A percentile compares a stretch with the other conserved stretches of the same genome.
These are phyloP conservation scores for Candolleomyces eurysporus DNA, from an alignment of 768 basidiomycete species.

Conservation along the genomic window DNA sequence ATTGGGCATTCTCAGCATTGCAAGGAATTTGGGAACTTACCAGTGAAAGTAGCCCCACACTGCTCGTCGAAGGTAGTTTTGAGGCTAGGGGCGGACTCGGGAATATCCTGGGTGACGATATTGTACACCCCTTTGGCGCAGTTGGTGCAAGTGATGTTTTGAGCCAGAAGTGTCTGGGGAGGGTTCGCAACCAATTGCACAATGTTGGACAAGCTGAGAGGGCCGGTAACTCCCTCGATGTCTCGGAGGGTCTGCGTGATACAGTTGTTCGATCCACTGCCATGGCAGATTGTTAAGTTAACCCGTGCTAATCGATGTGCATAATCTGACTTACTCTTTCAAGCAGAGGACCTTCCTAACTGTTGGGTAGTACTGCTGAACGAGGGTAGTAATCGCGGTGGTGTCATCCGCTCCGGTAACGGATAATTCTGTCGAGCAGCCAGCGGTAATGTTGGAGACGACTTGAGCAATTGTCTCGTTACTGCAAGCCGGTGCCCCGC, in stretches of 20 bases:
- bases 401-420: slow-evolving; percentile 24
- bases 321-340: slow-evolving; percentile 51
- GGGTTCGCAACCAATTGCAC: slow-evolving; percentile 14
- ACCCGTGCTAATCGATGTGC: not conserved
- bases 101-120: slow-evolving; percentile 32
- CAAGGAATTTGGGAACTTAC: slow-evolving; percentile 31
- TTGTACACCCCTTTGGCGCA: slow-evolving; percentile 55
- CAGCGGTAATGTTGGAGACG: slow-evolving; percentile 49
- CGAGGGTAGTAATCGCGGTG: slow-evolving; percentile 28
- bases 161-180: slow-evolving; percentile 23
- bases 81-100: slow-evolving; percentile 25
- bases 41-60: slow-evolving; percentile 54
- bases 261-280: slow-evolving; percentile 46
- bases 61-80: slow-evolving; percentile 29
- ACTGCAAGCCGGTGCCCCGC: slow-evolving; percentile 49
- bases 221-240: slow-evolving; percentile 40
- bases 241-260: slow-evolving; percentile 53
- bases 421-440: slow-evolving; percentile 41
- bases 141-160: slow-evolving; percentile 46
- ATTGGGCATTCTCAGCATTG: not conserved
- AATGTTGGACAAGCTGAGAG: slow-evolving; percentile 35
- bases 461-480: slow-evolving; percentile 58
- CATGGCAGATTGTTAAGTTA: not conserved
- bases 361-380: slow-evolving; percentile 57
- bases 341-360: slow-evolving; percentile 58